Evolutionary conservation across 139 green algal genomes (phyloP), one percentile per base, ranked within the genome.

Genomic region (Spirogloea muscicola): DNA sequence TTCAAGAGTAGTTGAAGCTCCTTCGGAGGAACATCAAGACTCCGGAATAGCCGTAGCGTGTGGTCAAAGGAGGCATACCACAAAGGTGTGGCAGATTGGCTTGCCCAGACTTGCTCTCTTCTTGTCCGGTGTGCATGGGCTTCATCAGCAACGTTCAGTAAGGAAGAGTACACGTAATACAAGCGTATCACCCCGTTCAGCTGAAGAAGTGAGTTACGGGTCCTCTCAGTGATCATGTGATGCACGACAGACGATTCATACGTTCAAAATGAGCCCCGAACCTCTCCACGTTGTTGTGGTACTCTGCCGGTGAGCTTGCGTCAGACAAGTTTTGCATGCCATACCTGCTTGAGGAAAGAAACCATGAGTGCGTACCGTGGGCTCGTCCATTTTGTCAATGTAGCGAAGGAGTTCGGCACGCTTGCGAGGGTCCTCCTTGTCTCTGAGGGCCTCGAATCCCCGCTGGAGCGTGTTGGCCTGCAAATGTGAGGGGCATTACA

Each of bases 91-190:
- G 41, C 44, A 25, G 21, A 33, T n/a, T 46, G 66, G 7, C 44
- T 43, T 13, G 5, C 16, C 39, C 70, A 51, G 10, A 80, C 41
- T 3, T 48, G 3, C 13, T 73, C 43, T 39, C 72, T 39, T 2
- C 72, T n/a, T 4, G 37, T 27, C 16, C 59, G 41, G 52, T 80
- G 59, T 38, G 29, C 33, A 52, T 80, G 51, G 3, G 72, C 59
- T 41, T 80, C 72, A 10, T 80, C 72, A 13, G 51, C 59, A 4
- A 73, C n/a, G 43, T 72, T 73, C 31, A 80, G 43, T 10, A 80
- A 33, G n/a, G 40, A 48, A 2, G 72, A 73, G 43, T 80, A 73
- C 5, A 57, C n/a, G 10, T 64, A 73, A 42, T 68, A 65, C 3
- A 48, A 2, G 38, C 72, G 72, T 4, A 68, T 18, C 21, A 80